phyloP scores from a whole-genome alignment of 75 land plant species.

The Pinus tabuliformis region DNA sequence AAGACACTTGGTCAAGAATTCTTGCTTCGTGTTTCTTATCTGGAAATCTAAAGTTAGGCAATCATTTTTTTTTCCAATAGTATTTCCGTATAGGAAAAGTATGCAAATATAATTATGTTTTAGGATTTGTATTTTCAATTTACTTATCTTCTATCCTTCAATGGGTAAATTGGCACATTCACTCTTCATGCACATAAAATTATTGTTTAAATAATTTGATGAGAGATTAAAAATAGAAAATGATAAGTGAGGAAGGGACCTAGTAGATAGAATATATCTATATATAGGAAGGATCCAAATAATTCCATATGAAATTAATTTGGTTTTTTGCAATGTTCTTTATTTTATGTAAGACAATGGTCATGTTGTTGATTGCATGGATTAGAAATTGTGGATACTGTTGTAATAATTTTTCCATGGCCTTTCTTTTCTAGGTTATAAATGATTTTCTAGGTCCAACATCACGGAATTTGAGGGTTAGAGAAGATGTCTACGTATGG shows the following conservation, averaged over 20 bases:
- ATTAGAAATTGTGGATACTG: not conserved
- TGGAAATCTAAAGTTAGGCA: constrained; percentile 99
- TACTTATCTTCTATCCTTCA: too few species aligned
- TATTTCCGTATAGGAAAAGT: not conserved
- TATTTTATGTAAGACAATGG: too few species aligned
- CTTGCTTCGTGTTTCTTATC: constrained; percentile 94
- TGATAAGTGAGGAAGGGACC: too few species aligned
- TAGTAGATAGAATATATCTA: too few species aligned
- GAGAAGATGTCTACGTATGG: constrained; percentile 91
- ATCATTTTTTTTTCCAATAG: not conserved
- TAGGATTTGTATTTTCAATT: too few species aligned
- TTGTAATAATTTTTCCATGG: not conserved
- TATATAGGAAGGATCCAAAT: too few species aligned
- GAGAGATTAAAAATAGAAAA: too few species aligned
- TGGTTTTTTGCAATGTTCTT: not conserved
- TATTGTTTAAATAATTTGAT: too few species aligned
- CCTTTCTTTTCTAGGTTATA: constrained; percentile 61
- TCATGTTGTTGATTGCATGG: not conserved
- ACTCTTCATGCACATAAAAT: too few species aligned
- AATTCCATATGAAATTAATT: too few species aligned
- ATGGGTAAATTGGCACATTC: too few species aligned
- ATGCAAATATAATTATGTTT: too few species aligned
- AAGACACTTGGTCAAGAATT: constrained; percentile 90
- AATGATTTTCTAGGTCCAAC: constrained; percentile 97
- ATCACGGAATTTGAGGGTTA: constrained; percentile 92